Conservation (phyloP, 768 basidiomycete genomes). For the Serendipita vermifera region DNA sequence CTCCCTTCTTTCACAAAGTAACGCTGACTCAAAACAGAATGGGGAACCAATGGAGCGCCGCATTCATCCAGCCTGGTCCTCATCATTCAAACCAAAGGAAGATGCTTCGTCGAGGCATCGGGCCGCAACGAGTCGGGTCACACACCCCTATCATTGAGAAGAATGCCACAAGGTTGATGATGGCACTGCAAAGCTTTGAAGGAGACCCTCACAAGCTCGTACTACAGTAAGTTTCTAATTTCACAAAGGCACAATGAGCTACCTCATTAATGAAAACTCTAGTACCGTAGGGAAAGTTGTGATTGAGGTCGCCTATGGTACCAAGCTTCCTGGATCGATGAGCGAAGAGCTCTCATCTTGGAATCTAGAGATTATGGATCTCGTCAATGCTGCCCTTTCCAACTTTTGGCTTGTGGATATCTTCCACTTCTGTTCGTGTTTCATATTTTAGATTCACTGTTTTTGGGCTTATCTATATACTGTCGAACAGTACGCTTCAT, state of each 20-base stretch:
- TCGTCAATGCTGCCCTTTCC: not conserved
- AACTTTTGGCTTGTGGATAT: not conserved
- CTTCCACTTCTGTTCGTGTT: not conserved
- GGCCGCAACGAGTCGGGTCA: not conserved
- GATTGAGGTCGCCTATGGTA: not conserved
- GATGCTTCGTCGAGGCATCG: not conserved
- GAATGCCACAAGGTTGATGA: not conserved
- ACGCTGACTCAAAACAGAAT: no score
- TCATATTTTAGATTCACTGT: not conserved
- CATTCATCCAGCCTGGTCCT: no score
- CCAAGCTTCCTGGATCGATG: not conserved
- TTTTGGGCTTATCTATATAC: not conserved
- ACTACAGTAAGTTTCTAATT: not conserved
- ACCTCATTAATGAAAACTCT: no score
- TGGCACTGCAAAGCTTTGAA: not conserved
- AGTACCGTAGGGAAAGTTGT: not conserved
- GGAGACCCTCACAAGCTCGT: not conserved
- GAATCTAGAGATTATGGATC: not conserved
- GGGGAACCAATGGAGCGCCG: no score
- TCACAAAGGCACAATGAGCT: not conserved
- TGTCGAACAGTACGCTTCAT: not conserved
- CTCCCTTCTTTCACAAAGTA: no score
- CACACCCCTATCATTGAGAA: not conserved
- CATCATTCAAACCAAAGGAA: constrained; percentile 1
- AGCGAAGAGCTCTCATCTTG: not conserved